Conservation (phyloP, 148 eudicot genomes). For the Polygonum maritimum region DNA sequence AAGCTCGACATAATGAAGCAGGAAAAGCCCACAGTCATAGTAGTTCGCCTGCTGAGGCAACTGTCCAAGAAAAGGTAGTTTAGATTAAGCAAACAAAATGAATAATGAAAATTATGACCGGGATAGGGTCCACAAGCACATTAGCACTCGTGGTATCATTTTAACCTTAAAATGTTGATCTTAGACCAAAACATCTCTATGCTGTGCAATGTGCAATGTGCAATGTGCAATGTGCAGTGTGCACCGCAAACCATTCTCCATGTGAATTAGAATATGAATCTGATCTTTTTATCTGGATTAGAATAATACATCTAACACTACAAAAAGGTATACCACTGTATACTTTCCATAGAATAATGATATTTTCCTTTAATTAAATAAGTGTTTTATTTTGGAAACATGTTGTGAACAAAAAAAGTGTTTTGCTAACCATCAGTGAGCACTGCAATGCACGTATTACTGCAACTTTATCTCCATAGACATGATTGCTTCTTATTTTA, state of each 20-base stretch:
- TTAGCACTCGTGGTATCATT: neutral
- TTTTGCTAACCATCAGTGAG: neutral
- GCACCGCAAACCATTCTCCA: too few relatives aligned
- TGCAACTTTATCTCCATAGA: neutral
- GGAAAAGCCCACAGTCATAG: slow-evolving; percentile 85
- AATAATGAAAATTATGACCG: neutral
- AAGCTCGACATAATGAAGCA: slow-evolving; percentile 90
- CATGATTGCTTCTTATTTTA: neutral
- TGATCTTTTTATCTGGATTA: neutral
- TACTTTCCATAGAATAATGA: neutral
- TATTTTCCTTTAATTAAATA: neutral
- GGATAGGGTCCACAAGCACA: slow-evolving; percentile 3
- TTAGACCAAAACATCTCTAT: neutral
- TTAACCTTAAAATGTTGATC: neutral
- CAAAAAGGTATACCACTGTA: too few relatives aligned
- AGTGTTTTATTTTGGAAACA: neutral
- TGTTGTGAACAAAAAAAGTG: too few relatives aligned
- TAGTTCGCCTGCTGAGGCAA: slow-evolving; percentile 91
- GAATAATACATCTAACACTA: neutral
- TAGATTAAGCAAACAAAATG: neutral
- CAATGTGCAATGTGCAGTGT: neutral
- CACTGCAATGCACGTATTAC: neutral
- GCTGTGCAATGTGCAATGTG: neutral
- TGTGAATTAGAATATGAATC: neutral
- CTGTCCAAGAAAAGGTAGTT: slow-evolving; percentile 34